These are phyloP conservation scores for Hypomontagnella monticulosa DNA, from an alignment of 495 filamentous ascomycete genomes.

Conservation along the genomic window DNA sequence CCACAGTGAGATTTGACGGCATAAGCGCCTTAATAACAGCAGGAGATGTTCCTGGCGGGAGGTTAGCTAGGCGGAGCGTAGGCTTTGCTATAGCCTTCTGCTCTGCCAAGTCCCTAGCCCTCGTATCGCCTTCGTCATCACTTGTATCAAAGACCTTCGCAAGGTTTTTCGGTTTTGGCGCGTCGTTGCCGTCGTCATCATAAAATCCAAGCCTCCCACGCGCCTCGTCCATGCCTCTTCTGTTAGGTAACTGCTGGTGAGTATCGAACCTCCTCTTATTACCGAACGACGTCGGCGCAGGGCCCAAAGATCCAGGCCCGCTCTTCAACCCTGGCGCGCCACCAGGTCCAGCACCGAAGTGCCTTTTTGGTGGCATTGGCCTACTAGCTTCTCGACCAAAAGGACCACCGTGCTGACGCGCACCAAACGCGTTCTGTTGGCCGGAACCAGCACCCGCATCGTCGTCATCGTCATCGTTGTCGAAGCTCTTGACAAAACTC, in stretches of 20 bases:
- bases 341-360: constrained; percentile 53
- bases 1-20: constrained; percentile 72
- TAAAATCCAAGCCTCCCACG: constrained; percentile 51
- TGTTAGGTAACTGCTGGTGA: constrained; percentile 39
- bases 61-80: constrained; percentile 76
- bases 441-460: constrained; percentile 35
- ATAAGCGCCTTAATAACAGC: constrained; percentile 79
- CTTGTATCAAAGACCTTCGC: constrained; percentile 56
- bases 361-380: constrained; percentile 44
- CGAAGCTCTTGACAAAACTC: constrained; percentile 91
- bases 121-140: constrained; percentile 54
- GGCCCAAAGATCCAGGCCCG: constrained; percentile 81
- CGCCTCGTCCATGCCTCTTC: constrained; percentile 43
- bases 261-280: constrained; percentile 60
- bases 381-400: constrained; percentile 55
- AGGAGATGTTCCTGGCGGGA: constrained; percentile 72
- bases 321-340: constrained; percentile 58
- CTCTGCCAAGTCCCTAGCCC: constrained; percentile 57
- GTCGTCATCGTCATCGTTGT: constrained; percentile 66
- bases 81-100: constrained; percentile 84
- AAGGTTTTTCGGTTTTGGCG: constrained; percentile 39
- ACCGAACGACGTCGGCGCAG: constrained; percentile 60
- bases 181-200: constrained; percentile 47
- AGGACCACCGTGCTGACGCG: constrained; percentile 49
- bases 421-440: constrained; percentile 52